Percentiles rank a stretch among this genome's conserved stretches.
Conservation (phyloP, 1,139 yeast genomes). For the Kluyveromyces sp. region DNA sequence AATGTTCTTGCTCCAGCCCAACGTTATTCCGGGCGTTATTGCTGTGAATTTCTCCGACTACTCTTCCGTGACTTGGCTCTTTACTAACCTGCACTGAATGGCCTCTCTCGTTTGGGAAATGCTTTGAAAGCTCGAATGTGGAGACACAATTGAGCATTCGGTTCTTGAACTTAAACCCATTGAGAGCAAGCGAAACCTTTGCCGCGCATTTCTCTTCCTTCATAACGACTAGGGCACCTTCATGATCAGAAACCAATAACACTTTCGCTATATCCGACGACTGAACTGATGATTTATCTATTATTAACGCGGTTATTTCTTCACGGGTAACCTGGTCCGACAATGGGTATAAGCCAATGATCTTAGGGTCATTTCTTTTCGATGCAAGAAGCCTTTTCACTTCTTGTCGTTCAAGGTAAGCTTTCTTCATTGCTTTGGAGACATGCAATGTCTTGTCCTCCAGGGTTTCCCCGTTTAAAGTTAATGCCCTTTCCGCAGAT, state of each 20-base stretch:
- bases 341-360: constrained; percentile 40
- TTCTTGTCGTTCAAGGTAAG: constrained; percentile 29
- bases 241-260: constrained; percentile 40
- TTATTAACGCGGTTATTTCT: constrained; percentile 35
- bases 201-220: constrained; percentile 45
- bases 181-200: constrained; percentile 44
- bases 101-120: background rate
- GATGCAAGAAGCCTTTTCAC: constrained; percentile 22
- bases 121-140: constrained; percentile 30
- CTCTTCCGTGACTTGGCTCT: too few species aligned
- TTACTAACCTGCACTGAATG: too few species aligned
- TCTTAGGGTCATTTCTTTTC: constrained; percentile 28
- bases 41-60: too few species aligned
- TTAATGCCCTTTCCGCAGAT: constrained; percentile 38
- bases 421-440: constrained; percentile 34
- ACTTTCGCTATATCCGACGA: constrained; percentile 29
- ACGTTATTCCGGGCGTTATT: background rate
- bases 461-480: constrained; percentile 33
- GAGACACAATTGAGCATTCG: constrained; percentile 34
- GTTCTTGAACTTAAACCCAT: constrained; percentile 37
- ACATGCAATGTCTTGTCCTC: constrained; percentile 41
- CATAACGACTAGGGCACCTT: constrained; percentile 50
- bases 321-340: constrained; percentile 40
- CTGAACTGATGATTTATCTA: constrained; percentile 34
- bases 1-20: background rate